Evolutionary conservation across 2,329 filamentous ascomycete genomes (phyloP), one percentile per base, ranked within the genome.

Genomic region (Colletotrichum australisinense): DNA sequence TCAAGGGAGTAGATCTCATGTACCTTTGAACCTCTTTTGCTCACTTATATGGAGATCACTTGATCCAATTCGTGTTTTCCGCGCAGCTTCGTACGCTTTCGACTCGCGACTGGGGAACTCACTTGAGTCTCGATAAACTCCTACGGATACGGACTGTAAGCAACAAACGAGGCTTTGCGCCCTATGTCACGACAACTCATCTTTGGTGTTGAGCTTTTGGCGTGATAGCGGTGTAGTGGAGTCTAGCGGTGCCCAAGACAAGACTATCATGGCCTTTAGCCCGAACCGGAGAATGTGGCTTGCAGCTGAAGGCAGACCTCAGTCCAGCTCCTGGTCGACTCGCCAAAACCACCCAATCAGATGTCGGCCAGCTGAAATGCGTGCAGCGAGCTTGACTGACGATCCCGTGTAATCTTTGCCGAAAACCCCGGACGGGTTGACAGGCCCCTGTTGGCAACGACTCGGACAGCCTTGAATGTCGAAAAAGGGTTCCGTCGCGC

Each of bases 231-330:
- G 71, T 71, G 67, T 58, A 24, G 63, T 73, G 72, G 69, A 74
- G 72, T 68, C 58, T 49, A 55, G 59, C 63, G 67, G 62, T 63
- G 72, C 68, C 69, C 38, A 60, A 63, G 24, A 68, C 59, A 59
- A 68, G 32, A 72, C 72, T 74, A 74, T 74, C 63, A 72, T n/a
- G 30, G 16, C 30, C 4, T 56, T 68, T 72, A 74, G 53, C 72
- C 72, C 59, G 28, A 74, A 74, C 32, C 26, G 72, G 72, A 63
- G 8, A 63, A 63, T 59, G 69, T 74, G 72, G 72, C 72, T 74
- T 74, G 63, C 49, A 68, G 72, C 72, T 74, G 72, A 72, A 72
- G 55, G 63, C 72, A 72, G 72, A 58, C 69, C 58, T 62, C 69
- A 63, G 35, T 53, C 63, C 38, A 63, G 69, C 63, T 60, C 58